These are phyloP conservation scores for Trametes gibbosa DNA, from an alignment of 768 basidiomycete species.

Conservation along the genomic window DNA sequence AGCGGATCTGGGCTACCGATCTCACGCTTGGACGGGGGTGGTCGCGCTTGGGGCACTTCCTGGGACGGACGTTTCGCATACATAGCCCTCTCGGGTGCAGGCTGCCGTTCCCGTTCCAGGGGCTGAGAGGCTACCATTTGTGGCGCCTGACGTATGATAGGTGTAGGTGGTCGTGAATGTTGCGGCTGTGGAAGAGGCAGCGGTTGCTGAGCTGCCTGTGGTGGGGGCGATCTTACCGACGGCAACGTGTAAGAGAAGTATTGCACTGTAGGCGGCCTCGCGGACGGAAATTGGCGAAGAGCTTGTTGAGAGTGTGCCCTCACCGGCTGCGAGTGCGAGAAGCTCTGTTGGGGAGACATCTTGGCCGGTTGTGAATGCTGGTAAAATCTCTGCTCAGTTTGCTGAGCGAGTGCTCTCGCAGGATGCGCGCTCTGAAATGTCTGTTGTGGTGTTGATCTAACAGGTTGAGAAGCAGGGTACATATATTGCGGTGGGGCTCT, in stretches of 20 bases:
- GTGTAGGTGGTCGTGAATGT: neutral
- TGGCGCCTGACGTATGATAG: neutral
- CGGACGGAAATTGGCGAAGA: neutral
- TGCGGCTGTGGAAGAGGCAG: neutral
- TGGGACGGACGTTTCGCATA: neutral
- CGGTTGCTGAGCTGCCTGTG: neutral
- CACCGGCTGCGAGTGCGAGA: neutral
- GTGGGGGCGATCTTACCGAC: neutral
- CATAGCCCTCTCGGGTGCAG: neutral
- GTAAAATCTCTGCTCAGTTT: neutral
- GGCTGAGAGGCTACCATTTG: neutral
- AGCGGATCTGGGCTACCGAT: conserved; percentile 51
- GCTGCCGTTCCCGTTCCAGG: neutral
- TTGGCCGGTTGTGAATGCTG: conserved; percentile 1
- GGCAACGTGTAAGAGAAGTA: neutral
- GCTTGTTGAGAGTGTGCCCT: neutral
- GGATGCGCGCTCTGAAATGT: neutral
- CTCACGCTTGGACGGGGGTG: conserved; percentile 1
- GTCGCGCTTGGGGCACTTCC: conserved; percentile 27
- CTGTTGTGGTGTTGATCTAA: neutral
- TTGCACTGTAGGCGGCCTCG: neutral
- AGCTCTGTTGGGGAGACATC: neutral
- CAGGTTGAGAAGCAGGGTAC: neutral
- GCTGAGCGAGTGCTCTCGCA: neutral
- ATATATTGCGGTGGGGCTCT: neutral